A percentile compares a stretch with the other conserved stretches of the same genome.
These are phyloP conservation scores for Thozetella sp. DNA, from an alignment of 495 filamentous ascomycete species.

Conservation along the genomic window DNA sequence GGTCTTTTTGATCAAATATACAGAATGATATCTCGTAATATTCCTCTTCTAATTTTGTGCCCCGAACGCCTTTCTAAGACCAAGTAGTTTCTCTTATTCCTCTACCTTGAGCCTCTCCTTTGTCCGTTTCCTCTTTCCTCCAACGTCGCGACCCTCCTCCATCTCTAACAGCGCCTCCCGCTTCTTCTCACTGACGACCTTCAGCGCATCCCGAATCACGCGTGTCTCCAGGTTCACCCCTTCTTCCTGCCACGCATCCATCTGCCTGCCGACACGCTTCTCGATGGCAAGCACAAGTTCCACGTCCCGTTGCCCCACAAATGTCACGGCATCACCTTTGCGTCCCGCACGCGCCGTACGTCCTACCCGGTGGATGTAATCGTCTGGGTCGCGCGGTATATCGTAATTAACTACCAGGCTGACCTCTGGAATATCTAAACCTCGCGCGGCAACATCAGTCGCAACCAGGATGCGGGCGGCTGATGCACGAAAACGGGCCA, in stretches of 20 bases:
- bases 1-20: no score
- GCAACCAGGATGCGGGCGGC: conserved; percentile 91
- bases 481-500: conserved; percentile 88
- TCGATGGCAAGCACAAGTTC: conserved; percentile 87
- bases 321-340: conserved; percentile 77
- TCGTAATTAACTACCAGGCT: conserved; percentile 93
- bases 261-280: conserved; percentile 72
- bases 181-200: conserved; percentile 90
- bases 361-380: conserved; percentile 96
- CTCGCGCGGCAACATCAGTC: conserved; percentile 93
- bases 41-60: no score
- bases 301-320: conserved; percentile 92
- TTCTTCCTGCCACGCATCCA: conserved; percentile 84
- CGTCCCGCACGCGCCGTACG: conserved; percentile 91
- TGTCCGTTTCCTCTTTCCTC: conserved; percentile 69
- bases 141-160: conserved; percentile 87
- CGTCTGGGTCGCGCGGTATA: conserved; percentile 91
- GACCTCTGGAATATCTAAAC: conserved; percentile 94
- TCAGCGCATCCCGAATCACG: conserved; percentile 80
- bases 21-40: no score
- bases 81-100: no score
- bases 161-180: conserved; percentile 85
- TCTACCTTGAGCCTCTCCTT: conserved; percentile 48
- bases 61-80: no score
- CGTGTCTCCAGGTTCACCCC: conserved; percentile 87